Evolutionary conservation across 2,329 filamentous ascomycete species (phyloP), one percentile per base, ranked within the genome.

Genomic region (Ophiostoma sp.): DNA sequence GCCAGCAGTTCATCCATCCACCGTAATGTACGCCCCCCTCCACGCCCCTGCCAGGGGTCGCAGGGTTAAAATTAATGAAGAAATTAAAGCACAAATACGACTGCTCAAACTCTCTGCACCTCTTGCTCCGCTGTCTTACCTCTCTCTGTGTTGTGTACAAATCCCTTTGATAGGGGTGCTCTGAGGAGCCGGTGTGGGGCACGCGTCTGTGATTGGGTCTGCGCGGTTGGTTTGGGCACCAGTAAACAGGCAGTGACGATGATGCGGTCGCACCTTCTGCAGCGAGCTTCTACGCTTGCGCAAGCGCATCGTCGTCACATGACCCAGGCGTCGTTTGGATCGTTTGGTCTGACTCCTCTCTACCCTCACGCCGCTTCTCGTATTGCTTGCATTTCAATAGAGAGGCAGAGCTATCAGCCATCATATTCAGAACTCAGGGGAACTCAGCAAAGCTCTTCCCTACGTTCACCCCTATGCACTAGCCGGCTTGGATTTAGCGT

Each of bases 1-100:
- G 16, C 58, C 58, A 18, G 27, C 27, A 55, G 14, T 55, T 12
- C 27, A 27, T 27, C 27, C 27, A 27, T 27, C 27, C 27, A 27
- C 27, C 1, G 27, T 27, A 40, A 41, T 42, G 36, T 41, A 42
- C 58, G 41, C 36, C 27, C 58, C 36, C 58, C 58, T 41, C 58
- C 38, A 42, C 60, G 38, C 60, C 60, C 60, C 60, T 63, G 58
- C 58, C 60, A 63, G 60, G 60, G 60, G 60, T 60, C 55, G 11
- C 55, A 60, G 38, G 55, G 38, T 55, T 55, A 55, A 52, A 27
- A 55, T 55, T 55, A 55, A 55, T 55, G 18, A 55, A 55, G 49
- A 55, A 55, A 55, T 55, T 55, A 55, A 55, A 55, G 49, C 18
- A 27, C 49, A 55, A 55, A 36, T 27, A 18, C 49, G 18, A 27